Base-by-base conservation (phyloP, 2,329 filamentous ascomycete genomes). In the Aspergillus sergii region DNA sequence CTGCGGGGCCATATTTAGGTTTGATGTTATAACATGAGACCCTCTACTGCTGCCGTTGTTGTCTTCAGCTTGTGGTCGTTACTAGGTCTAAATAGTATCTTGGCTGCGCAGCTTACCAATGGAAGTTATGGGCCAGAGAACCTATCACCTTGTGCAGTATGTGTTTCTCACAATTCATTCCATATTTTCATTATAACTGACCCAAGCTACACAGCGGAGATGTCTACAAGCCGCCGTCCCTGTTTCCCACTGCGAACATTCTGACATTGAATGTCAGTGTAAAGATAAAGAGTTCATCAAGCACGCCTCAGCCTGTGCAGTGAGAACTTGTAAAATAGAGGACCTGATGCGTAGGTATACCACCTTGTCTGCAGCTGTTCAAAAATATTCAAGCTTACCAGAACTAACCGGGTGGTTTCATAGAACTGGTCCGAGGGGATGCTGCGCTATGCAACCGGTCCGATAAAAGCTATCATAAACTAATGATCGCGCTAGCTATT, bases 141-240 rank as follows among this genome's bases (percentile, higher is more conserved):
- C 16, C 11, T 58, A 10, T 58, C 56, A 23, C 19, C 56, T 19
- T 58, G 43, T 48, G 56, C 56, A 48, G 56, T 58, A 58, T 19
- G 56, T 9, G 7, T n/a, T 8, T 21, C 56, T 6, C n/a, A 9
- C 4, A 23, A 19, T 19, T 3, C 19, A 8, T 23, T 8, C 19
- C 48, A 10, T 34, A 7, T 4, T 8, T 26, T 6, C 9, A 23
- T 19, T 7, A 23, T 58, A 14, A 36, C 26, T 58, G 41, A 58
- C 41, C 39, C 41, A 11, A 45, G 6, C 19, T 36, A 7, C 8
- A 36, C 23, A 58, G 55, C 39, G 34, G n/a, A 11, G 34, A 6
- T 58, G 55, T 21, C 23, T 58, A 14, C 39, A 58, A 19, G 4
- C 19, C 16, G 41, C 55, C 10, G 9, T 58, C 11, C 16, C 23